A percentile compares a stretch with the other conserved stretches of the same genome.
Conservation (phyloP, 2,329 filamentous ascomycete species). For the Fusarium hainanense region DNA sequence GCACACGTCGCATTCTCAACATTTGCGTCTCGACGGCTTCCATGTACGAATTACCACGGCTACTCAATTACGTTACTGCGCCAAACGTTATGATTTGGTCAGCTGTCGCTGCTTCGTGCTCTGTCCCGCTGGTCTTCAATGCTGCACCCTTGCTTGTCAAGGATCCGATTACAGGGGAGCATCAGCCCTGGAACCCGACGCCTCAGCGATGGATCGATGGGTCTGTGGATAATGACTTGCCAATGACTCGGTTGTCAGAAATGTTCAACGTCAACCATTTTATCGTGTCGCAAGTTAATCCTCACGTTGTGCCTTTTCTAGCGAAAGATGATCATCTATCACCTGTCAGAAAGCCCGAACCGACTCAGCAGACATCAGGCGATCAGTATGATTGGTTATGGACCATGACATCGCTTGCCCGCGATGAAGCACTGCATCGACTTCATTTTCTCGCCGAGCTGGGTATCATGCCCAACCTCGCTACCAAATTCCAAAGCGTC, state of each 20-base stretch:
- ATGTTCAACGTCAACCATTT: conserved; percentile 99
- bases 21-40: conserved; percentile 92
- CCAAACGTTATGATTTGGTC: conserved; percentile 98
- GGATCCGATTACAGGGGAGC: conserved; percentile 80
- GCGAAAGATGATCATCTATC: conserved; percentile 74
- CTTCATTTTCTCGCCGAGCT: conserved; percentile 84
- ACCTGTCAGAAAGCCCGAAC: conserved; percentile 49
- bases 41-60: conserved; percentile 84
- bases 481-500: conserved; percentile 82
- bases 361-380: conserved; percentile 38
- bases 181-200: conserved; percentile 85
- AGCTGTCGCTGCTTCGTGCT: conserved; percentile 94
- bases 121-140: conserved; percentile 87
- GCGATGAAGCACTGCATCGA: conserved; percentile 82
- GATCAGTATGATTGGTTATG: conserved; percentile 70
- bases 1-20: conserved; percentile 91
- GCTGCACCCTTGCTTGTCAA: conserved; percentile 84
- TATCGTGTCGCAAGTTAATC: conserved; percentile 96
- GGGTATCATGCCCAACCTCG: conserved; percentile 80
- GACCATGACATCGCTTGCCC: conserved; percentile 76
- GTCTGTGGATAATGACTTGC: conserved; percentile 92
- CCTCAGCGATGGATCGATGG: conserved; percentile 92
- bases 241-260: conserved; percentile 87
- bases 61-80: conserved; percentile 93
- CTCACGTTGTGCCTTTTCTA: conserved; percentile 89